Conservation (phyloP, 2,329 filamentous ascomycete genomes). For the Verruconis gallopava region DNA sequence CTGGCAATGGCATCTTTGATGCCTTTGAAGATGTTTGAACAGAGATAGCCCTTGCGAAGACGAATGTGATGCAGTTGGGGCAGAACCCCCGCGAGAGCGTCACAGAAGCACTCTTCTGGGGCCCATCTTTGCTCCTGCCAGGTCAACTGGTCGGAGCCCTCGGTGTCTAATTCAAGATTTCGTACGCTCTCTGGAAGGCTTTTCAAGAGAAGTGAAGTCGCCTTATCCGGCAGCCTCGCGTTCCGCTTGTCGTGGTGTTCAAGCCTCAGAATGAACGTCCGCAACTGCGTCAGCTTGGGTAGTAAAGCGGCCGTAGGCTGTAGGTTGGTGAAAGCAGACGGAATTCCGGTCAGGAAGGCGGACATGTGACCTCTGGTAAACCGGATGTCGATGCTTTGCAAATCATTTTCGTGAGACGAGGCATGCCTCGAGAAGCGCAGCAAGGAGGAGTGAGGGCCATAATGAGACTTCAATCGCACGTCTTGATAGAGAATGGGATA, state of each 20-base stretch:
- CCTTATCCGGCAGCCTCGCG: neutral
- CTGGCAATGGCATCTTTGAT: neutral
- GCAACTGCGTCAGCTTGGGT: neutral
- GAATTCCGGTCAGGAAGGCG: neutral
- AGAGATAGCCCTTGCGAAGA: neutral
- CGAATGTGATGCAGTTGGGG: neutral
- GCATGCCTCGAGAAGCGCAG: neutral
- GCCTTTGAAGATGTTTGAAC: neutral
- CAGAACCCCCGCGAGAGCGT: neutral
- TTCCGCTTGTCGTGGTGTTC: neutral
- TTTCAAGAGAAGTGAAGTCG: neutral
- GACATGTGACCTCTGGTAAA: neutral
- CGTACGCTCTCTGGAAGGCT: neutral
- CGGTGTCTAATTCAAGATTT: neutral
- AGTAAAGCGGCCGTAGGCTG: neutral
- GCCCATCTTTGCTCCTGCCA: neutral
- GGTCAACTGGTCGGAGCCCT: neutral
- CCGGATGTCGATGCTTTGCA: neutral
- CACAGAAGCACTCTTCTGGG: neutral
- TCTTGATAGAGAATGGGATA: neutral
- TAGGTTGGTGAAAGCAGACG: neutral
- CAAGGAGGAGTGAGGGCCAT: neutral
- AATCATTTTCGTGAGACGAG: neutral
- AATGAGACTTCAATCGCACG: neutral
- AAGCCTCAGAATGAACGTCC: neutral